phyloP scores from a whole-genome alignment of 176 grass and related monocot species.

The Miscanthus lutarioriparius region DNA sequence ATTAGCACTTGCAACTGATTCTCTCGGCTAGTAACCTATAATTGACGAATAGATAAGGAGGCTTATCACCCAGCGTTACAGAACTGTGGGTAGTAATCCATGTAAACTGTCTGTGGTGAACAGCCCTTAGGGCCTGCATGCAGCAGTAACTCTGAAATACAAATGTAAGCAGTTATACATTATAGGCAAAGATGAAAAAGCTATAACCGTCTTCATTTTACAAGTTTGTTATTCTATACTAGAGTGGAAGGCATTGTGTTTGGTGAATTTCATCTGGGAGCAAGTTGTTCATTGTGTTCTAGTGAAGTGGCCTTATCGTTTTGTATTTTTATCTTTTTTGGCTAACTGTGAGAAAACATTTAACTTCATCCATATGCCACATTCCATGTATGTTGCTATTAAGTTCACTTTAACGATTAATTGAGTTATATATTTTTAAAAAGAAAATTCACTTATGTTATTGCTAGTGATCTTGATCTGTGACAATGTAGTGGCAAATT shows the following conservation, averaged over 20 bases:
- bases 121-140: neutral
- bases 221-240: neutral
- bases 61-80: neutral
- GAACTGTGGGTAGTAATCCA: neutral
- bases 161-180: neutral
- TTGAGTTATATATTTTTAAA: neutral
- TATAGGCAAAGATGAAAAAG: neutral
- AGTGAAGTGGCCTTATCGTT: neutral
- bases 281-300: neutral
- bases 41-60: neutral
- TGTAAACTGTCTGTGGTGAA: neutral
- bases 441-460: neutral
- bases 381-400: neutral
- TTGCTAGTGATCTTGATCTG: neutral
- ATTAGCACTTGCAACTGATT: neutral
- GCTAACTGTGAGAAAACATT: neutral
- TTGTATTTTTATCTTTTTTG: neutral
- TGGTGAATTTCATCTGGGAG: neutral
- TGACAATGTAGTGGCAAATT: slow-evolving; percentile 16
- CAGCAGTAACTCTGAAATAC: neutral
- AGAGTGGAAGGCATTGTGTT: neutral
- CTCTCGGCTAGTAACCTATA: neutral
- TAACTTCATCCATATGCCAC: neutral
- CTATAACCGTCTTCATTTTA: neutral
- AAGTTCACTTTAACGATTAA: neutral